These are phyloP conservation scores for Ogataea siamensis DNA, from an alignment of 805 yeast species.

Conservation along the genomic window DNA sequence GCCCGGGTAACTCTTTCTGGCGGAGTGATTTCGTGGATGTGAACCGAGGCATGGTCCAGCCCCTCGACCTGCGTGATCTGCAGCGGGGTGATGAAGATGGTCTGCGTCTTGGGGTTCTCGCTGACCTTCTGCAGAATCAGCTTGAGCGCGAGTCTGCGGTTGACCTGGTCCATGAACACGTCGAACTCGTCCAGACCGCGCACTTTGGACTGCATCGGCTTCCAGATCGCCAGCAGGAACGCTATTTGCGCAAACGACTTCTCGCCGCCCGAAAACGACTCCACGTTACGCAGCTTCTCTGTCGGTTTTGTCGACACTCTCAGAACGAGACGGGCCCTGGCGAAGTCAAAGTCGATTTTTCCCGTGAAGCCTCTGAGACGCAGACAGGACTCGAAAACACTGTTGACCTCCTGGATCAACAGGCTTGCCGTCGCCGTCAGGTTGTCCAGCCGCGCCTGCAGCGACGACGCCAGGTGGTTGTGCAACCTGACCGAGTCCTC, in stretches of 20 bases:
- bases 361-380: slow-evolving; percentile 74
- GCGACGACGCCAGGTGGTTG: slow-evolving; percentile 34
- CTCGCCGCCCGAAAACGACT: slow-evolving; percentile 94
- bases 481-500: slow-evolving; percentile 33
- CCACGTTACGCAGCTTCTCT: slow-evolving; percentile 62
- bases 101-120: slow-evolving; percentile 67
- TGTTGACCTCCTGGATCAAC: slow-evolving; percentile 48
- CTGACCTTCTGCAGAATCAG: slow-evolving; percentile 68
- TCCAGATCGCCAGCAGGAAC: slow-evolving; percentile 86
- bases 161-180: slow-evolving; percentile 95
- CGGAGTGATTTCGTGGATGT: slow-evolving; percentile 57
- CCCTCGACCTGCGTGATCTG: slow-evolving; percentile 75
- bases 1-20: slow-evolving; percentile 29
- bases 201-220: slow-evolving; percentile 81
- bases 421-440: slow-evolving; percentile 40
- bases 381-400: slow-evolving; percentile 58
- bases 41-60: slow-evolving; percentile 50
- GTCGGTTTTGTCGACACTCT: slow-evolving; percentile 61
- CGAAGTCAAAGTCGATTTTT: slow-evolving; percentile 59
- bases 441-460: slow-evolving; percentile 43
- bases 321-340: slow-evolving; percentile 49
- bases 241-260: slow-evolving; percentile 93
- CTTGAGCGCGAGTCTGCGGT: slow-evolving; percentile 74
- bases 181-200: slow-evolving; percentile 96
- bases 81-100: slow-evolving; percentile 92